phyloP scores from a whole-genome alignment of 2,329 filamentous ascomycete species.

The Scytalidium sp. region DNA sequence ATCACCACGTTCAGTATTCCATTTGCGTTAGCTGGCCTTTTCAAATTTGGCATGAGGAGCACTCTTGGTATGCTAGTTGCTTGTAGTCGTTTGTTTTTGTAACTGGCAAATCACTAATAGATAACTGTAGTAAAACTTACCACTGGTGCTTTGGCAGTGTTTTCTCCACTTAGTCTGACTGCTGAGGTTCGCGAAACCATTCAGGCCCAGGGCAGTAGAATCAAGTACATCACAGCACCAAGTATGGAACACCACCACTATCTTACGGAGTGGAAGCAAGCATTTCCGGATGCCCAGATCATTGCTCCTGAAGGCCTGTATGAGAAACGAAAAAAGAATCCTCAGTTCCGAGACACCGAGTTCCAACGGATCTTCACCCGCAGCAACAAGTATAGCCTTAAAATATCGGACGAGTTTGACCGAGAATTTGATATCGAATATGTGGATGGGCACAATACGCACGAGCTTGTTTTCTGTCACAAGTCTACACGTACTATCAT shows the following conservation, averaged over 20 bases:
- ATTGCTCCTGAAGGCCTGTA: slow-evolving; percentile 61
- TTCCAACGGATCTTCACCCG: slow-evolving; percentile 4
- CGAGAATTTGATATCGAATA: slow-evolving; percentile 62
- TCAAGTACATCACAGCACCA: slow-evolving; percentile 62
- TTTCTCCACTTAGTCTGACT: slow-evolving; percentile 63
- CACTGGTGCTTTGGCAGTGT: slow-evolving; percentile 60
- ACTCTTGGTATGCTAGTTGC: not conserved
- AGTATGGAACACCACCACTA: slow-evolving; percentile 69
- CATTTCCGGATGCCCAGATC: slow-evolving; percentile 59
- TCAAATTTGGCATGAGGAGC: not conserved
- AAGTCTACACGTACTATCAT: slow-evolving; percentile 57
- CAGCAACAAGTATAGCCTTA: slow-evolving; percentile 16
- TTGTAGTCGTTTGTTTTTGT: not conserved
- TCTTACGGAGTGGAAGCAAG: slow-evolving; percentile 59
- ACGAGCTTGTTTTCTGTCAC: slow-evolving; percentile 64
- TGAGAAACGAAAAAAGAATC: slow-evolving; percentile 52
- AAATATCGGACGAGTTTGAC: slow-evolving; percentile 59
- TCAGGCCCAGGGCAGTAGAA: slow-evolving; percentile 43
- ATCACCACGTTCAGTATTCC: not conserved
- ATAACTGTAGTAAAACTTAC: slow-evolving; percentile 48
- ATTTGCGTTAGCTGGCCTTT: not conserved
- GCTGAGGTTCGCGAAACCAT: slow-evolving; percentile 49
- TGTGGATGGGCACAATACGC: slow-evolving; percentile 39
- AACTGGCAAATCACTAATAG: not conserved
- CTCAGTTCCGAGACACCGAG: not conserved